Evolutionary conservation across 139 green algal species (phyloP).

Genomic region (Picochlorum sp.): DNA sequence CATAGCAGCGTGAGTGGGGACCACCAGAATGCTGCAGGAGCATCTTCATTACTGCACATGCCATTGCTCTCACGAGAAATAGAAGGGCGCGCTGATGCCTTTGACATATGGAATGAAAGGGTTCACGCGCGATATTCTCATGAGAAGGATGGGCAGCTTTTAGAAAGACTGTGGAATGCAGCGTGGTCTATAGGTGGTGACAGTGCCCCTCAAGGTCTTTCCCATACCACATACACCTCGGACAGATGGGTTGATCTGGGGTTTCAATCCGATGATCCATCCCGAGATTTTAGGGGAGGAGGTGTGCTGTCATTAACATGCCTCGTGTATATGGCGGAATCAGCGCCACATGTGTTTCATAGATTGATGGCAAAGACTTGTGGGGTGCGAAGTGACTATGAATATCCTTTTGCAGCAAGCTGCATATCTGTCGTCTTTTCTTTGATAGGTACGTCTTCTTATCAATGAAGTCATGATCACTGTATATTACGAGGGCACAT

Average conservation of each 20-base stretch:
- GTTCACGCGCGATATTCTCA: no score
- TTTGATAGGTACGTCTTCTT: conserved; percentile 33
- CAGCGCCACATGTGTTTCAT: conserved; percentile 24
- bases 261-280: conserved; percentile 40
- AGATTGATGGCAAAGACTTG: conserved; percentile 58
- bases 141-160: conserved; percentile 22
- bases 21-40: no score
- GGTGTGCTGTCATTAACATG: conserved; percentile 69
- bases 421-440: conserved; percentile 79
- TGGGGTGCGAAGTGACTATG: conserved; percentile 46
- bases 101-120: no score
- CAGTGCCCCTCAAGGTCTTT: conserved; percentile 15
- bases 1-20: no score
- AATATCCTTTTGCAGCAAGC: conserved; percentile 87
- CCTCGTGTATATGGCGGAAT: conserved; percentile 59
- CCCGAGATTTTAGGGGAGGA: conserved; percentile 41
- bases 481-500: no score
- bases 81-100: no score
- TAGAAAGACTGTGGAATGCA: conserved; percentile 51
- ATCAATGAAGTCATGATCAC: no score
- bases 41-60: no score
- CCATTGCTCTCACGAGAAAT: no score
- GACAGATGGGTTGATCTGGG: conserved; percentile 75
- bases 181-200: conserved; percentile 24
- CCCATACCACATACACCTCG: conserved; percentile 21